Conservation (phyloP, 768 basidiomycete genomes). For the Gymnopilus dilepis region DNA sequence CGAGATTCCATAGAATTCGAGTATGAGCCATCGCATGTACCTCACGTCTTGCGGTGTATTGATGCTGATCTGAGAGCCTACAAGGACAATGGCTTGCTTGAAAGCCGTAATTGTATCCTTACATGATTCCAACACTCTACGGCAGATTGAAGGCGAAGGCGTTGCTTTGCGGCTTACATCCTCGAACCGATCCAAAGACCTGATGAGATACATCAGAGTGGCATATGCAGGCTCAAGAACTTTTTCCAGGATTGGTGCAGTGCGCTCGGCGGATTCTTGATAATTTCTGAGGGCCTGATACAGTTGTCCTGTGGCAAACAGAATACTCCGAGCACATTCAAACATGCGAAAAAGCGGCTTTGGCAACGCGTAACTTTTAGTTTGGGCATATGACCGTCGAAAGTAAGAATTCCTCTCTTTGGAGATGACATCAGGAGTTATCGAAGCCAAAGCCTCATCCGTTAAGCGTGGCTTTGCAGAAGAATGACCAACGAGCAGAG, state of each 20-base stretch:
- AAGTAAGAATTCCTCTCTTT: slow-evolving; percentile 93
- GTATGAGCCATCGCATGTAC: slow-evolving; percentile 83
- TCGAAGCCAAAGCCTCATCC: slow-evolving; percentile 34
- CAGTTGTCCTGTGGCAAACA: slow-evolving; percentile 91
- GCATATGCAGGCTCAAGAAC: slow-evolving; percentile 85
- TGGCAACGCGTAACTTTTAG: slow-evolving; percentile 72
- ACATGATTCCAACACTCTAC: slow-evolving; percentile 81
- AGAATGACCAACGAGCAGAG: slow-evolving; percentile 39
- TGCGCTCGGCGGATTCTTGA: slow-evolving; percentile 81
- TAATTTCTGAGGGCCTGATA: slow-evolving; percentile 90
- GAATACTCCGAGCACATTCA: slow-evolving; percentile 89
- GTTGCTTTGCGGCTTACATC: slow-evolving; percentile 68
- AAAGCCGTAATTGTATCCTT: slow-evolving; percentile 85
- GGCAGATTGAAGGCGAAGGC: slow-evolving; percentile 76
- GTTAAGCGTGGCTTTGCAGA: slow-evolving; percentile 31
- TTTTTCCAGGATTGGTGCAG: slow-evolving; percentile 80
- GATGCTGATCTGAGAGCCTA: slow-evolving; percentile 81
- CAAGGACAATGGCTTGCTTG: slow-evolving; percentile 84
- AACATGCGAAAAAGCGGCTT: slow-evolving; percentile 69
- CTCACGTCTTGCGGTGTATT: slow-evolving; percentile 80
- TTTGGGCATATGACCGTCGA: slow-evolving; percentile 83
- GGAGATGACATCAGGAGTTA: slow-evolving; percentile 52
- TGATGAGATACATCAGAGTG: slow-evolving; percentile 85
- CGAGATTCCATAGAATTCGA: slow-evolving; percentile 88
- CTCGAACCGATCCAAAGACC: slow-evolving; percentile 91